Percentiles rank a stretch among this genome's conserved stretches.
Conservation (phyloP, 2,329 filamentous ascomycete species). For the Pseudofabraea citricarpa region DNA sequence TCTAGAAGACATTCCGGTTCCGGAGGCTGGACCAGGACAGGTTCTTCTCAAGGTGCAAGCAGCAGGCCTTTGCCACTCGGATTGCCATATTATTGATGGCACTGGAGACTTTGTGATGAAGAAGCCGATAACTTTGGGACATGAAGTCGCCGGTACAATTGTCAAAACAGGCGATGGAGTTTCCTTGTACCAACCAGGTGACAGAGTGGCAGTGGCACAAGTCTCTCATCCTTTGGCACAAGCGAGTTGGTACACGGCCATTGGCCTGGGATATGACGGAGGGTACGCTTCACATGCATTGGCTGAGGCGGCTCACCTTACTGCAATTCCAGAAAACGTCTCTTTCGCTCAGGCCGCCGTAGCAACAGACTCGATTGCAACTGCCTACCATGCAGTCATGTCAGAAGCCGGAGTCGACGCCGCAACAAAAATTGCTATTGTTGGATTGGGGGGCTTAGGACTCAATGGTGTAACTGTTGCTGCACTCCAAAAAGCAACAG, state of each 20-base stretch:
- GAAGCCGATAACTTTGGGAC: constrained; percentile 9
- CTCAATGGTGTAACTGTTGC: constrained; percentile 4
- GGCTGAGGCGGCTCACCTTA: neutral
- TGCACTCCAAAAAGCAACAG: constrained; percentile 7
- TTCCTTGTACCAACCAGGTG: constrained; percentile 3
- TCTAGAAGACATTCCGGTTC: no score
- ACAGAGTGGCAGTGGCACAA: constrained; percentile 8
- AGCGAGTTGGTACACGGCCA: no score
- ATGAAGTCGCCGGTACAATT: constrained; percentile 10
- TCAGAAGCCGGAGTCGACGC: constrained; percentile 3
- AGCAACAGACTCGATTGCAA: constrained; percentile 6
- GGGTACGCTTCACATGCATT: constrained; percentile 9
- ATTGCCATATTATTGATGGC: constrained; percentile 8
- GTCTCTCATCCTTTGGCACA: neutral
- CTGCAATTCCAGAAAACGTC: constrained; percentile 8
- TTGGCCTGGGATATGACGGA: constrained; percentile 7
- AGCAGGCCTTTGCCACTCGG: constrained; percentile 8
- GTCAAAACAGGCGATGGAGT: constrained; percentile 5
- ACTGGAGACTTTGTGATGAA: constrained; percentile 1
- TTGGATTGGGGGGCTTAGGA: constrained; percentile 11
- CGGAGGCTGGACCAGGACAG: no score
- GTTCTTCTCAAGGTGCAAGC: constrained; percentile 10
- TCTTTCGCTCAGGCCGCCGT: constrained; percentile 8
- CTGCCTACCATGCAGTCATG: constrained; percentile 11
- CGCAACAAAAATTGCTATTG: constrained; percentile 5